phyloP scores from a whole-genome alignment of 169 alveolate species.

The Prorocentrum cordatum region DNA sequence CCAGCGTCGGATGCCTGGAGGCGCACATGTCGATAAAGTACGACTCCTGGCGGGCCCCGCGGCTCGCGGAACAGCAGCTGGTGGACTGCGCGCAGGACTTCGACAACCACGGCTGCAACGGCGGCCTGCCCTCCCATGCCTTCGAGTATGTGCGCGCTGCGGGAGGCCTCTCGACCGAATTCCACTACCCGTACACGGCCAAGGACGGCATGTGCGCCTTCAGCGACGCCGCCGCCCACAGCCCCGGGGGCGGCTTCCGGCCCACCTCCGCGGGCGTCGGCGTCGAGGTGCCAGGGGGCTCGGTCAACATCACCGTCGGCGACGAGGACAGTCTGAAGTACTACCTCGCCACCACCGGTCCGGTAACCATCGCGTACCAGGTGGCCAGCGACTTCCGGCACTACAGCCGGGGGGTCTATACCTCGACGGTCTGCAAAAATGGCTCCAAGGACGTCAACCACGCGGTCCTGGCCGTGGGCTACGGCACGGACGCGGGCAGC shows the following conservation, averaged over 20 bases:
- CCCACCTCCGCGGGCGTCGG: not conserved
- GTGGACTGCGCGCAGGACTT: slow-evolving; percentile 77
- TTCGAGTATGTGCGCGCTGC: slow-evolving; percentile 71
- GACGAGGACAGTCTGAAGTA: not conserved
- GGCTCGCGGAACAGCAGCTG: slow-evolving; percentile 79
- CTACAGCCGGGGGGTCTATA: slow-evolving; percentile 76
- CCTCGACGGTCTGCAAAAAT: slow-evolving; percentile 40
- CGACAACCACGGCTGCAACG: slow-evolving; percentile 81
- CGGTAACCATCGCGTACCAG: slow-evolving; percentile 85
- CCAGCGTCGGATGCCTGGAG: slow-evolving; percentile 79
- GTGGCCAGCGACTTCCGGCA: slow-evolving; percentile 80
- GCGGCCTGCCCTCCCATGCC: slow-evolving; percentile 79
- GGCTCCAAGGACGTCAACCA: slow-evolving; percentile 72
- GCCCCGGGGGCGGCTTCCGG: not conserved
- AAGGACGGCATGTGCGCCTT: not conserved
- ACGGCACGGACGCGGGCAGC: slow-evolving; percentile 62
- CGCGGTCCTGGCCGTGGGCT: slow-evolving; percentile 78
- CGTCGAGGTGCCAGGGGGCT: not conserved
- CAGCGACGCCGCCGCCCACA: not conserved
- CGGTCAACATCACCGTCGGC: slow-evolving; percentile 2
- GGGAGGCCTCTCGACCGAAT: slow-evolving; percentile 51
- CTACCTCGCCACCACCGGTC: slow-evolving; percentile 45
- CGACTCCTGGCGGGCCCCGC: slow-evolving; percentile 66
- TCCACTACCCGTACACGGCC: slow-evolving; percentile 75
- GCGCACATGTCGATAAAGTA: slow-evolving; percentile 65